These are phyloP conservation scores for Tephrocybe rancida DNA, from an alignment of 768 basidiomycete species.

Conservation along the genomic window DNA sequence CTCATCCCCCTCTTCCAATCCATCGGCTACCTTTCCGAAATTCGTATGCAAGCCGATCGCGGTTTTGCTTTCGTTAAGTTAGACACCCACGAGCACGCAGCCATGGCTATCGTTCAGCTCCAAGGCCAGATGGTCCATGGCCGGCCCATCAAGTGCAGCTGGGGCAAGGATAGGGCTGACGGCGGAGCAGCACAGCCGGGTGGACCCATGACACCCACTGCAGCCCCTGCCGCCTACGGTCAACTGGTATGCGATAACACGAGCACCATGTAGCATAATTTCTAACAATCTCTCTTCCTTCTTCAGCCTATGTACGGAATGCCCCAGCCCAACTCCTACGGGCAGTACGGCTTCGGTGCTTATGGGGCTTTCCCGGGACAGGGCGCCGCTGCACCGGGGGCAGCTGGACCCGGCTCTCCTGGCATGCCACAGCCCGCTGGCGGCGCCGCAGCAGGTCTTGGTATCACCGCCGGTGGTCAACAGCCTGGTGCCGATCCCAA, in stretches of 20 bases:
- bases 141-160: constrained; percentile 96
- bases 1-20: constrained; percentile 98
- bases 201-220: constrained; percentile 59
- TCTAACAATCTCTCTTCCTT: neutral
- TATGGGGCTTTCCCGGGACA: constrained; percentile 74
- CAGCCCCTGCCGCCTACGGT: constrained; percentile 69
- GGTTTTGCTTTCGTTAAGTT: constrained; percentile 99
- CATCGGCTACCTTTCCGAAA: constrained; percentile 97
- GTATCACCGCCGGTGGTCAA: constrained; percentile 55
- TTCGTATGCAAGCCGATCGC: constrained; percentile 98
- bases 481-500: constrained; percentile 58
- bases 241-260: constrained; percentile 63
- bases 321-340: constrained; percentile 81
- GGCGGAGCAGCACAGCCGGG: constrained; percentile 58
- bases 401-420: constrained; percentile 51
- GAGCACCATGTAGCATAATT: neutral
- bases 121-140: constrained; percentile 98
- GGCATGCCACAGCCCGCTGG: constrained; percentile 61
- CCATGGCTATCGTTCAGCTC: constrained; percentile 95
- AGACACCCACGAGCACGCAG: constrained; percentile 97
- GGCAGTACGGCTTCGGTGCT: constrained; percentile 76
- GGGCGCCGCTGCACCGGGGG: constrained; percentile 48
- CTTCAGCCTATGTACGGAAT: constrained; percentile 86
- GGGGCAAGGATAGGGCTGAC: constrained; percentile 95
- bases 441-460: constrained; percentile 57